Base-by-base conservation (phyloP, 2,329 filamentous ascomycete genomes). In the Neofusicoccum sp. region DNA sequence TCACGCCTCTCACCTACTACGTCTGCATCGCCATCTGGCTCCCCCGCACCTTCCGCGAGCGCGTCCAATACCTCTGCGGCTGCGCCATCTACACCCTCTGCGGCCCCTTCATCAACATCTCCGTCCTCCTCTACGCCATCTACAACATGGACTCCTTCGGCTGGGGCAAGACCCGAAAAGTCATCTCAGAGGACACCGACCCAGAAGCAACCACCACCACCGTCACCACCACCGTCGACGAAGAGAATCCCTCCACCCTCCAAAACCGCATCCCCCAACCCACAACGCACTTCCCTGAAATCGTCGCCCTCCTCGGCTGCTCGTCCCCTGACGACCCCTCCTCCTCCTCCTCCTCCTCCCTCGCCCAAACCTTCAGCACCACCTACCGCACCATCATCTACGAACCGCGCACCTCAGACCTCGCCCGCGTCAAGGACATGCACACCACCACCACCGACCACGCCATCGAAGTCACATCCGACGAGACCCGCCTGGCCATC, bases 101-200 rank as follows among this genome's bases (percentile, higher is more conserved):
- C 30, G 70, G 71, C 1, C 77, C 78, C 0, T 75, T 79, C 47
- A 70, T 79, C 65, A 79, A 79, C 65, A 75, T 80, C 28, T 67
- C 77, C 40, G 73, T 79, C 33, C 62, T 80, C 11, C 63, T 73
- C 1, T 79, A 79, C 61, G 78, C 78, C 0, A 68, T 80, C 16
- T 67, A 75, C 45, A 68, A 79, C 56, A 75, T 77, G 5, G 77
- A 80, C 60, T 76, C 78, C 64, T 80, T 80, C 68, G 76, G 75
- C 61, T 80, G 78, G 78, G 78, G 78, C 14, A 80, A 80, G 69
- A 80, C 78, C 4, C 59, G 63, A 20, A 59, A 62, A 16, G 61
- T 64, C n/a, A 16, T 64, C 33, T 64, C 61, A 11, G 16, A 34
- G 5, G n/a, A 6, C 36, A 6, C 4, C 36, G 49, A 47, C 2